A percentile compares a stretch with the other conserved stretches of the same genome.
Conservation (phyloP, 345 rosid genomes). For the Conringia planisiliqua region DNA sequence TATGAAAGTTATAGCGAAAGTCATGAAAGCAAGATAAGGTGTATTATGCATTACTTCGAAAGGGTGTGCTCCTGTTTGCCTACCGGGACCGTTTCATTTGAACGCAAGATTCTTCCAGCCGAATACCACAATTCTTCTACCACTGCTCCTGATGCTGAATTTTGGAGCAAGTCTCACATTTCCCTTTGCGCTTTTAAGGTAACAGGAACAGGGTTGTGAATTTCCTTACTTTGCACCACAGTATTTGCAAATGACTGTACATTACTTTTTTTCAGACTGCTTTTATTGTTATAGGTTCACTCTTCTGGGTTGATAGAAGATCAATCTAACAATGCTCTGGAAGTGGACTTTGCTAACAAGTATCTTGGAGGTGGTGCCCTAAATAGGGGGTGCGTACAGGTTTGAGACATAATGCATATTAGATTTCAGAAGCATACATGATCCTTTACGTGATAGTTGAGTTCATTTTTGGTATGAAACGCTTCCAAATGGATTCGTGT, state of each 20-base stretch:
- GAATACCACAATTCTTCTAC: slow-evolving; percentile 29
- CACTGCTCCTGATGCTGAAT: slow-evolving; percentile 50
- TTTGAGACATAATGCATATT: slow-evolving; percentile 24
- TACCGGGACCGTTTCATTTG: slow-evolving; percentile 69
- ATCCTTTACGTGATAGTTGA: not conserved
- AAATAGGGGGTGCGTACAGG: slow-evolving; percentile 87
- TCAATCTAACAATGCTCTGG: slow-evolving; percentile 55
- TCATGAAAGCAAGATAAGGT: slow-evolving; percentile 77
- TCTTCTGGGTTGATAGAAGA: slow-evolving; percentile 74
- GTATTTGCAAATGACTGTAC: not conserved
- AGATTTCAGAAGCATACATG: slow-evolving; percentile 11
- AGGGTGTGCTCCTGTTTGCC: slow-evolving; percentile 65
- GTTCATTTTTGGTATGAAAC: not conserved
- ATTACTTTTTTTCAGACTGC: not conserved
- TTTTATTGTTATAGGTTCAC: slow-evolving; percentile 42
- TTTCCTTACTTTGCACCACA: not conserved
- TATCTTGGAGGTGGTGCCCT: slow-evolving; percentile 94
- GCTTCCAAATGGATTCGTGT: slow-evolving; percentile 1
- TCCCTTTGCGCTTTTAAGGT: slow-evolving; percentile 81
- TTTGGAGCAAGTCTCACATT: slow-evolving; percentile 63
- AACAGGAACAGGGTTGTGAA: not conserved
- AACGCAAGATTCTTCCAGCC: slow-evolving; percentile 70
- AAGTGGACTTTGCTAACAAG: slow-evolving; percentile 90
- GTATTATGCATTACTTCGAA: slow-evolving; percentile 73
- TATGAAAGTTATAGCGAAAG: slow-evolving; percentile 54